Evolutionary conservation across 768 basidiomycete species (phyloP), one percentile per base, ranked within the genome.

Genomic region (Paxillus ammoniavirescens): DNA sequence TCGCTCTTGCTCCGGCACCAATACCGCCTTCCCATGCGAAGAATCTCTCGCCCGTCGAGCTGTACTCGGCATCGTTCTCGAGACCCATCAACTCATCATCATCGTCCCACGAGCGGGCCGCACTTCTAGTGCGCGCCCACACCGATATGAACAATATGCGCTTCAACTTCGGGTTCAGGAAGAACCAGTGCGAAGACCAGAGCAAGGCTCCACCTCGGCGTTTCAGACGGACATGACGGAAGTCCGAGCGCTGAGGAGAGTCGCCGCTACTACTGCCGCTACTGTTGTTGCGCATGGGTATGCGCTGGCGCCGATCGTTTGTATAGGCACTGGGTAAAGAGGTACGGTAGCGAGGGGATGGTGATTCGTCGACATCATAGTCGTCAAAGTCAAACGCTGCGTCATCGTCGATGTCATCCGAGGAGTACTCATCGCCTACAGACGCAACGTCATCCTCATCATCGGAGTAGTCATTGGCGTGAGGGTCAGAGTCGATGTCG

Each of bases 121-220:
- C 74, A 46, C 82, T 80, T 62, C 79, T 81, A 31, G 87, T 86
- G 42, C 88, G 82, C 7, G 94, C 92, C 92, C 93, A 97, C 18
- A 93, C 85, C 2, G 92, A 89, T 54, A 97, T 81, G 73, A 96
- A 98, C 51, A 98, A 72, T 62, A 98, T 83, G 18, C 95, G 85
- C 75, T 95, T 97, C 72, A 86, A 75, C 75, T 93, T 95, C 64
- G 88, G 82, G 77, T 94, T 96, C 63, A 93, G 76, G 76, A 98
- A 96, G 78, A 98, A 98, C 87, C 93, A 96, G 68, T 96, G 92
- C 10, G 91, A 92, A 33, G 91, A 94, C 95, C 95, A 98, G 7
- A 98, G 78, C 53, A 98, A 74, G 4, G 92, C 88, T 15, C 92
- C 91, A 17, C 83, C 79, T 57, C 85, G 66, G 28, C 73, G 81